Evolutionary conservation across 805 yeast genomes (phyloP).

Genomic region (Spathaspora boniae): DNA sequence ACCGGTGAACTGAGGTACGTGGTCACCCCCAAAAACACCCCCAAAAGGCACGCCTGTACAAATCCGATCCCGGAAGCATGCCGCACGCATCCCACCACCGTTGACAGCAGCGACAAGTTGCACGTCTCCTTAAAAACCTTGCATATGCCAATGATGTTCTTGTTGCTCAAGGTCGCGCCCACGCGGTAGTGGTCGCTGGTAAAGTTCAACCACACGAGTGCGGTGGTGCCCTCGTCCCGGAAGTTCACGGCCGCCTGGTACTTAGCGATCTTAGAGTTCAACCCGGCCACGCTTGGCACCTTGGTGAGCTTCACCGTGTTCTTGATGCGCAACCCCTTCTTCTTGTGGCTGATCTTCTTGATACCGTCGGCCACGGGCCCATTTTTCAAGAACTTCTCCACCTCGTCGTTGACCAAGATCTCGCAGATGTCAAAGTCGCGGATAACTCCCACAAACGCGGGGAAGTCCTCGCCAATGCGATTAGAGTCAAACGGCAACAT

Average conservation of each 20-base stretch:
- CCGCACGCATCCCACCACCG: conserved; percentile 83
- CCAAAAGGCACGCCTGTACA: conserved; percentile 77
- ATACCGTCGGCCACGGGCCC: conserved; percentile 61
- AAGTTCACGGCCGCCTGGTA: conserved; percentile 39
- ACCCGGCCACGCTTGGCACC: conserved; percentile 33
- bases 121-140: conserved; percentile 91
- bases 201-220: conserved; percentile 65
- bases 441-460: conserved; percentile 61
- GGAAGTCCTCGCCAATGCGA: conserved; percentile 69
- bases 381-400: conserved; percentile 63
- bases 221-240: conserved; percentile 42
- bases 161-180: conserved; percentile 57
- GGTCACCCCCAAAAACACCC: conserved; percentile 81
- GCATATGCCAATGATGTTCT: conserved; percentile 69
- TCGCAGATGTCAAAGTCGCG: conserved; percentile 68
- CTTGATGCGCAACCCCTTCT: conserved; percentile 50
- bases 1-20: conserved; percentile 78
- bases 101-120: conserved; percentile 65
- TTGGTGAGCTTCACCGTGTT: conserved; percentile 62
- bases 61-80: conserved; percentile 86
- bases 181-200: conserved; percentile 68
- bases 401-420: conserved; percentile 74
- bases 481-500: conserved; percentile 65
- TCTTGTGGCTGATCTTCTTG: conserved; percentile 41
- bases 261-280: conserved; percentile 42